phyloP scores from a whole-genome alignment of 495 filamentous ascomycete species.

The Lentithecium fluviatile region DNA sequence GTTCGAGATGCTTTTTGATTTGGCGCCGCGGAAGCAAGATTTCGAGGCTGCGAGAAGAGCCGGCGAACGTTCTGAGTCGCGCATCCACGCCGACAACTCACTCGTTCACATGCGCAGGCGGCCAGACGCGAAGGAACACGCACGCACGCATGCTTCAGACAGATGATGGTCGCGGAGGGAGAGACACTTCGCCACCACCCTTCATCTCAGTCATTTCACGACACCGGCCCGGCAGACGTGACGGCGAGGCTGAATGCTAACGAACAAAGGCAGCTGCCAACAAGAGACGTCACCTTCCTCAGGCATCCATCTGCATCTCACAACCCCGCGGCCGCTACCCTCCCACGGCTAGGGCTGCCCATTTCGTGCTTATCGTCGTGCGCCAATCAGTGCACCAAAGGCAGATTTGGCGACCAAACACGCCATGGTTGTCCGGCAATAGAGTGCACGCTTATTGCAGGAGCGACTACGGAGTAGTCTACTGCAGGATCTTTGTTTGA shows the following conservation, averaged over 20 bases:
- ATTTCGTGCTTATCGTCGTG: not conserved
- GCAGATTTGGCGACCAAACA: not conserved
- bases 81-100: too few species aligned
- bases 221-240: too few species aligned
- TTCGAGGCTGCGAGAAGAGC: not conserved
- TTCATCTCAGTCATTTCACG: too few species aligned
- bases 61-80: not conserved
- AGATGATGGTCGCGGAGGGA: conserved; percentile 8
- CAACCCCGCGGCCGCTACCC: not conserved
- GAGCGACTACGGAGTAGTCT: not conserved
- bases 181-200: conserved; percentile 3
- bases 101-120: not conserved
- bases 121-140: not conserved
- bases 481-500: conserved; percentile 4
- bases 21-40: conserved; percentile 13
- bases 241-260: conserved; percentile 2
- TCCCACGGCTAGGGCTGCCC: not conserved
- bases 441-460: conserved; percentile 16
- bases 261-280: conserved; percentile 13
- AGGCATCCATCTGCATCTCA: not conserved
- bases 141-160: conserved; percentile 3
- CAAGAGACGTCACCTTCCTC: not conserved
- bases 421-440: not conserved
- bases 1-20: not conserved
- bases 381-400: conserved; percentile 2